Conservation (phyloP, 805 yeast genomes). For the Saccharomycopsis capsularis region DNA sequence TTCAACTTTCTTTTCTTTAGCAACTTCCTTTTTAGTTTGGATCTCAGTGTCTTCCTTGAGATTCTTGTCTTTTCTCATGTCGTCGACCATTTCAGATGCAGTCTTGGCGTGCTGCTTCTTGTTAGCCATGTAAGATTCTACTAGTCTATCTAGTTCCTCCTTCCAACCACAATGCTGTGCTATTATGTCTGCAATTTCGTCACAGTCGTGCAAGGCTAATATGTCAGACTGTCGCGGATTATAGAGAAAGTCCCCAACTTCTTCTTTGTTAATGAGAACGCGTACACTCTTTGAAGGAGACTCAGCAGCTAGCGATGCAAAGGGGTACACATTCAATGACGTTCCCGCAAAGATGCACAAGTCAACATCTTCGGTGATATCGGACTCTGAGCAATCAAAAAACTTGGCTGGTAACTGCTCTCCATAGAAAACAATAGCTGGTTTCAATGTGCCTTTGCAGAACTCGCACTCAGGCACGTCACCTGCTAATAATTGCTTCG, state of each 20-base stretch:
- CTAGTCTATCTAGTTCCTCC: constrained; percentile 41
- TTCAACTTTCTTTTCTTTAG: too few relatives aligned
- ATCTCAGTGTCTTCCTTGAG: constrained; percentile 16
- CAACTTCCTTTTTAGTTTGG: too few relatives aligned
- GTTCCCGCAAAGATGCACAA: constrained; percentile 89
- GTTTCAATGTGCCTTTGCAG: constrained; percentile 79
- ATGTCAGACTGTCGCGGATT: constrained; percentile 55
- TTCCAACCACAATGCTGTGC: constrained; percentile 60
- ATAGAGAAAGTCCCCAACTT: constrained; percentile 63
- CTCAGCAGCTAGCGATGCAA: constrained; percentile 75
- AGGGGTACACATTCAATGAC: constrained; percentile 82
- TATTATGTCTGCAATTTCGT: constrained; percentile 48
- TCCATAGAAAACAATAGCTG: constrained; percentile 92
- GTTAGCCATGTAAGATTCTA: constrained; percentile 25
- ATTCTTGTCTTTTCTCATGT: constrained; percentile 25
- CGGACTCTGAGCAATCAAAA: constrained; percentile 61
- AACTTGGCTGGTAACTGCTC: constrained; percentile 71
- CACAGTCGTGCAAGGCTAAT: constrained; percentile 56
- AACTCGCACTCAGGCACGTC: constrained; percentile 48
- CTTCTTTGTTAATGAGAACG: constrained; percentile 65
- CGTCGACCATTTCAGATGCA: constrained; percentile 26
- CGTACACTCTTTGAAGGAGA: constrained; percentile 44
- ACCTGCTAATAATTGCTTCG: constrained; percentile 25
- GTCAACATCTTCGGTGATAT: constrained; percentile 40
- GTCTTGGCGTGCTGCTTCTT: constrained; percentile 17